Base-by-base conservation (phyloP, 2,329 filamentous ascomycete genomes). In the Colletotrichum karsti region DNA sequence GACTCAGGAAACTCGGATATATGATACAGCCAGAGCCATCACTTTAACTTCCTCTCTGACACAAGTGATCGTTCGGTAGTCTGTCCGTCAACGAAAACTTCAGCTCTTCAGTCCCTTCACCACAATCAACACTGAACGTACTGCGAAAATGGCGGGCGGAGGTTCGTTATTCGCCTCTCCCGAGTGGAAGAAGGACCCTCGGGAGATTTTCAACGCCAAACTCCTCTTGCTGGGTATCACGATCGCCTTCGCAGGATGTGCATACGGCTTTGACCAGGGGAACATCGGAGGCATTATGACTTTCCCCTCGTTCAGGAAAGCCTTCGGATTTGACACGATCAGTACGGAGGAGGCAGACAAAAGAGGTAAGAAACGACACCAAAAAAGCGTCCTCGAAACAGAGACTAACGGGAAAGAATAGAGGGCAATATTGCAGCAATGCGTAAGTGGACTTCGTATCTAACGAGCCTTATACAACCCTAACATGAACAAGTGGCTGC, bases 211-310 rank as follows among this genome's bases (percentile, higher is more conserved):
- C 72, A 81, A 81, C 63, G 66, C 72, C 15, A 74, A 70, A 18
- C 74, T 81, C 9, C 73, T 77, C 5, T 76, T 76, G 26, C 72
- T 80, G 4, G 74, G 76, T 3, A 66, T 76, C 13, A 76, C 77
- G 0, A 76, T 79, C 20, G 75, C 77, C 7, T 77, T 79, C 69
- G 79, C 77, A 4, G 79, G 79, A 7, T 80, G 77, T 41, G 75
- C 77, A 5, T 81, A 81, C 70, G 79, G 78, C 18, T 80, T 81
- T 39, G 79, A 81, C 51, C 76, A 77, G 42, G 79, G 79, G 18
- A 80, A 80, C 44, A 81, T 81, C 35, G 78, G 79, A 1, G 79
- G 79, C 4, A 76, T 80, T 28, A 60, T 81, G 44, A 80, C 77
- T 1, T 74, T 81, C 5, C 73, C 76, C 1, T 77, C 77, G 5